Evolutionary conservation across 2,329 filamentous ascomycete genomes (phyloP), one percentile per base, ranked within the genome.

Genomic region (Aspergillus persii): DNA sequence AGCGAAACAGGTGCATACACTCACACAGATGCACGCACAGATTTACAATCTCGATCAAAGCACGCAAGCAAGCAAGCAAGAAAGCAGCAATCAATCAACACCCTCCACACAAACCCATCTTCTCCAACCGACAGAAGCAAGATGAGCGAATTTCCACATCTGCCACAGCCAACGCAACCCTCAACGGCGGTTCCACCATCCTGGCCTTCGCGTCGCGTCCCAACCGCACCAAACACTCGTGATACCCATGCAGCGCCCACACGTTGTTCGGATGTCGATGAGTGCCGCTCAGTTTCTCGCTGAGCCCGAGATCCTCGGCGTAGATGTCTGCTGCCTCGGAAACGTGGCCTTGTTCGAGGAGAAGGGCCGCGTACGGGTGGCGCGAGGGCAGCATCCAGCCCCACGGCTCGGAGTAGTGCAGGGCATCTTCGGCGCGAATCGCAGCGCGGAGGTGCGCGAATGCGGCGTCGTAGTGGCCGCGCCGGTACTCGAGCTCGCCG

Each of bases 301-400:
- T 31, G 11, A 57, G 15, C 6, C 50, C 55, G 18, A 89, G 72
- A 64, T 89, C 86, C 0, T 84, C 84, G 9, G 72, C 76, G 64
- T 89, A 89, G 0, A 85, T 79, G 0, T 65, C 74, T 4, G 79
- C 72, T 0, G 86, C 86, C 55, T 87, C 77, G 11, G 81, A 76
- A 0, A 82, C 74, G 8, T 75, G 76, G 0, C 81, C 83, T 66
- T 88, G 87, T 68, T 91, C 89, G 9, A 89, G 77, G 31, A 90
- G 71, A 3, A 91, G 75, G 0, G 87, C 88, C 1, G 85, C 88
- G 52, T 87, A 87, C 0, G 88, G 87, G 70, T 91, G 89, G 3
- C 87, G 78, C 0, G 85, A 83, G 0, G 88, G 88, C 68, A 89
- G 86, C 87, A 91, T 90, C 88, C 88, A 91, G 0, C 86, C 85